Percentiles rank a stretch among this genome's conserved stretches.
Conservation (phyloP, 495 filamentous ascomycete species). For the Eremomyces bilateralis region DNA sequence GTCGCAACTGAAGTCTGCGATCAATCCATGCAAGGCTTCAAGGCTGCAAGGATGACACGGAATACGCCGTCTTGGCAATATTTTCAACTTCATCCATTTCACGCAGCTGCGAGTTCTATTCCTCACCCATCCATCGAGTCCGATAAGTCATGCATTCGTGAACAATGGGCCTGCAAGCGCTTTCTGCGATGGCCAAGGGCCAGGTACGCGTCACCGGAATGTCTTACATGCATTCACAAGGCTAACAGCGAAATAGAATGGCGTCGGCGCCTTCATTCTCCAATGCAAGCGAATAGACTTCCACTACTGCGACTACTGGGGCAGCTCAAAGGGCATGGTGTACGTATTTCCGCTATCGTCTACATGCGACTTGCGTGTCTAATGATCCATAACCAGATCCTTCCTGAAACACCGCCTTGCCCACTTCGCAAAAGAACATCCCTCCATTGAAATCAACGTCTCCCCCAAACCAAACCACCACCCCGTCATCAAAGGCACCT, state of each 20-base stretch:
- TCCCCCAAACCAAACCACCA: conserved; percentile 74
- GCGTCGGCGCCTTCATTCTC: conserved; percentile 87
- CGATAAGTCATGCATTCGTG: conserved; percentile 3
- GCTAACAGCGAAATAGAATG: conserved; percentile 39
- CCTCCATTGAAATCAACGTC: conserved; percentile 76
- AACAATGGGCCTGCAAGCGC: conserved; percentile 51
- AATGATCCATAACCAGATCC: conserved; percentile 24
- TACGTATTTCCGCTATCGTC: too few relatives aligned
- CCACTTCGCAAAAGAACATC: conserved; percentile 55
- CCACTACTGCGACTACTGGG: conserved; percentile 89
- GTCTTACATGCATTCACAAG: too few relatives aligned
- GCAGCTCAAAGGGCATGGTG: conserved; percentile 89
- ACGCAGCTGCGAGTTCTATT: too few relatives aligned
- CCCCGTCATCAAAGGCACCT: conserved; percentile 67
- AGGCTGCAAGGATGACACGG: not conserved
- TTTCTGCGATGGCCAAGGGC: conserved; percentile 31
- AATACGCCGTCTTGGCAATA: too few relatives aligned
- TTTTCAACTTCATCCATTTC: too few relatives aligned
- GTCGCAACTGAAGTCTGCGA: too few relatives aligned
- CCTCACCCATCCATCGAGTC: not conserved
- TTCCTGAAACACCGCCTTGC: conserved; percentile 62
- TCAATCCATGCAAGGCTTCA: too few relatives aligned
- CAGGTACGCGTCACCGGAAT: too few relatives aligned
- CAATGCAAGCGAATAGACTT: conserved; percentile 92
- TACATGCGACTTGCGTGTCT: too few relatives aligned